Conservation (phyloP, 2,329 filamentous ascomycete genomes). For the Elsinoe necatrix region DNA sequence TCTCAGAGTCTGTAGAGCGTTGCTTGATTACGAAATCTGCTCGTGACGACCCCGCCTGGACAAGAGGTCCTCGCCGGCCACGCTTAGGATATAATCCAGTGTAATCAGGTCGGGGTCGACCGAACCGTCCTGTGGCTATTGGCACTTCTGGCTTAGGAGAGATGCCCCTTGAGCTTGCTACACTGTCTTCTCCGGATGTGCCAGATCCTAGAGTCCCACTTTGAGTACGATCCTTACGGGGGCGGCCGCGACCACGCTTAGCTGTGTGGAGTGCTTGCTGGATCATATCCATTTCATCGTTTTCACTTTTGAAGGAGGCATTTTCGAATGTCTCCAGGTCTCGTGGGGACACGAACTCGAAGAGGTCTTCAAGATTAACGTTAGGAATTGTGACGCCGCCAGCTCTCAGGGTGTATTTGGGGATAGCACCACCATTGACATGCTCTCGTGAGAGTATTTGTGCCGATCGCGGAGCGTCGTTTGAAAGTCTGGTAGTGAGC, state of each 20-base stretch:
- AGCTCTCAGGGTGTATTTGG: slow-evolving; percentile 25
- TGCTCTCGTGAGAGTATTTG: slow-evolving; percentile 24
- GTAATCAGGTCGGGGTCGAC: slow-evolving; percentile 28
- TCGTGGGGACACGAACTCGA: slow-evolving; percentile 29
- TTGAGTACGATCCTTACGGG: neutral
- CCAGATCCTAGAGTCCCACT: neutral
- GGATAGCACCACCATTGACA: slow-evolving; percentile 18
- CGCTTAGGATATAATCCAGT: slow-evolving; percentile 22
- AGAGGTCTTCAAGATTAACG: slow-evolving; percentile 25
- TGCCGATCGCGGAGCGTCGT: slow-evolving; percentile 22
- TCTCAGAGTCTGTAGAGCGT: neutral
- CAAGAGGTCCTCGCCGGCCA: slow-evolving; percentile 7
- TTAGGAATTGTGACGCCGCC: slow-evolving; percentile 23
- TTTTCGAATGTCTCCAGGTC: slow-evolving; percentile 30
- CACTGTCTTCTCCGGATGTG: slow-evolving; percentile 15
- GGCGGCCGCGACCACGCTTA: neutral
- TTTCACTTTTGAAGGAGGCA: slow-evolving; percentile 24
- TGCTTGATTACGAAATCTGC: neutral
- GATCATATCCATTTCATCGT: slow-evolving; percentile 20
- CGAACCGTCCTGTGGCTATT: slow-evolving; percentile 16
- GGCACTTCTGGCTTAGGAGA: neutral
- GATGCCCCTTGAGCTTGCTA: slow-evolving; percentile 8
- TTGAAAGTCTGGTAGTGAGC: neutral
- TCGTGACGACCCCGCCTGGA: neutral
- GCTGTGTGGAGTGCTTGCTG: neutral